Evolutionary conservation across 768 basidiomycete species (phyloP), one percentile per base, ranked within the genome.

Genomic region (Pleurotus citrinopileatus): DNA sequence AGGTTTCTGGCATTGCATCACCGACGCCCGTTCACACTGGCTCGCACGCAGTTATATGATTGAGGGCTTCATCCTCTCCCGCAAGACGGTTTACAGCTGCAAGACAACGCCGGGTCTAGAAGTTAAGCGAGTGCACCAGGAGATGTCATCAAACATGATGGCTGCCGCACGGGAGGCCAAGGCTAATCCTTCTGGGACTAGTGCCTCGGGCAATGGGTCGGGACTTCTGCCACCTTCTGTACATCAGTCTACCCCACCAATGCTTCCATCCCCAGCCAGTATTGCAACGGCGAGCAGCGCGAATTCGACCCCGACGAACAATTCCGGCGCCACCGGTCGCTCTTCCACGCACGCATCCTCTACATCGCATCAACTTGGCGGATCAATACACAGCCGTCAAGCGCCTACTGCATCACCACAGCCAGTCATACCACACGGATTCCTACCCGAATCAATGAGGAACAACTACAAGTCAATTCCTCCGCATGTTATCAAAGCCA

Each of bases 231-330:
- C 52, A 64, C 45, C 64, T 68, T 55, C 55, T 67, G 10, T 67
- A 64, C 57, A 63, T 69, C 55, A 78, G 75, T 63, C 68, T 4
- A 83, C 84, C 0, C 87, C 87, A 27, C 81, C 82, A 27, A 89
- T 89, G 89, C 81, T 91, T 42, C 89, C 88, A 32, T 90, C 88
- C 29, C 87, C 87, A 2, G 87, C 84, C 8, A 87, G 84, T 64
- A 84, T 85, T 54, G 81, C 75, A 10, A 74, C 84, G 13, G 73
- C 81, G 5, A 84, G 76, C 60, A 91, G 89, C 61, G 82, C 87
- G 51, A 89, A 87, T 59, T 91, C 89, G 12, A 91, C 89, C 0
- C 89, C 89, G 7, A 84, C 81, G 32, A 82, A 77, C 56, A 79
- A 80, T 50, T 78, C 82, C 44, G 77, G 72, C 28, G 73, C 76